Percentiles rank a stretch among this genome's conserved stretches.
Evolutionary conservation across 768 basidiomycete species (phyloP).

Genomic region (Podaxis sp.): DNA sequence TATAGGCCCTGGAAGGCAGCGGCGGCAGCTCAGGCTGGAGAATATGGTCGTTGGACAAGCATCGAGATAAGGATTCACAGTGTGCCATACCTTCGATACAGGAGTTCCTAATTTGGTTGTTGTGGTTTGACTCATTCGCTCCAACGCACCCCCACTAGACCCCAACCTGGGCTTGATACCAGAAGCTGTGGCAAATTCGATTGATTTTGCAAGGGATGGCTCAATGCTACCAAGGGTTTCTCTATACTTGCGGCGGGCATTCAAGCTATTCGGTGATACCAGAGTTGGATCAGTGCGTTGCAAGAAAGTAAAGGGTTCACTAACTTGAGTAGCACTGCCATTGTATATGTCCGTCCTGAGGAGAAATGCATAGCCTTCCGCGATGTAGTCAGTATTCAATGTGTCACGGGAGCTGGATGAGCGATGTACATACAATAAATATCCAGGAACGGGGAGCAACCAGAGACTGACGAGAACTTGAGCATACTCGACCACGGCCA

Average conservation of each 20-base stretch:
- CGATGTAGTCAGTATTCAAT: not conserved
- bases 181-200: not conserved
- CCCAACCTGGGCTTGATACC: not conserved
- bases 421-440: not conserved
- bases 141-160: not conserved
- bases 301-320: not conserved
- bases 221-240: not conserved
- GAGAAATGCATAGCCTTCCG: conserved; percentile 16
- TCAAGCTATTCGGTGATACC: not conserved
- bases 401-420: no score
- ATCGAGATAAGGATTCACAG: not conserved
- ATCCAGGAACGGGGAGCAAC: not conserved
- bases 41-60: not conserved
- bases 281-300: not conserved
- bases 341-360: conserved; percentile 17
- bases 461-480: not conserved
- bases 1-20: not conserved
- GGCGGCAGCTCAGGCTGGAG: not conserved
- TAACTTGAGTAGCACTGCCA: conserved; percentile 17
- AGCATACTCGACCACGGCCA: no score
- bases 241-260: conserved; percentile 4
- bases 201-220: not conserved
- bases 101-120: not conserved
- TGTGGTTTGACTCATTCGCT: not conserved
- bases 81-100: not conserved